phyloP scores from a whole-genome alignment of 106 monocot genomes.

The Dioscorea zingiberensis region DNA sequence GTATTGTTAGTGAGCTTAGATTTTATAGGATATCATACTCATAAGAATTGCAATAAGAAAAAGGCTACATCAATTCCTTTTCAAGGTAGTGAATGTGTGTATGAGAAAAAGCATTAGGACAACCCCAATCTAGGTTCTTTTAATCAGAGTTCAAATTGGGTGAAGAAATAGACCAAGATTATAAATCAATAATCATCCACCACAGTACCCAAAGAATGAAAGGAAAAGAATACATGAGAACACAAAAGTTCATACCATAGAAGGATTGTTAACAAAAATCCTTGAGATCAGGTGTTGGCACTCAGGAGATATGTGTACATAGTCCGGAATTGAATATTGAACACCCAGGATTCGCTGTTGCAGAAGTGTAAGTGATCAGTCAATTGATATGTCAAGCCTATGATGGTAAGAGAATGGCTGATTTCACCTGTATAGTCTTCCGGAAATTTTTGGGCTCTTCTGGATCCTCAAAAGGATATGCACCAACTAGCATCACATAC shows the following conservation, averaged over 20 bases:
- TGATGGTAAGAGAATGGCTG: not conserved
- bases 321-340: slow-evolving; percentile 18
- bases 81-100: too few species aligned
- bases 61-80: too few species aligned
- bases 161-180: too few species aligned
- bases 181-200: too few species aligned
- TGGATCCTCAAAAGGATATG: slow-evolving; percentile 78
- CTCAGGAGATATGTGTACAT: slow-evolving; percentile 11
- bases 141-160: too few species aligned
- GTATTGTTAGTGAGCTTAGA: too few species aligned
- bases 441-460: slow-evolving; percentile 66
- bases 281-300: slow-evolving; percentile 12
- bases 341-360: slow-evolving; percentile 72
- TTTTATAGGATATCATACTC: too few species aligned
- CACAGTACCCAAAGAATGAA: too few species aligned
- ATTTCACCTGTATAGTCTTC: slow-evolving; percentile 66
- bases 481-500: slow-evolving; percentile 78
- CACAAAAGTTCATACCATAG: not conserved
- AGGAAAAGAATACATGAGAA: too few species aligned
- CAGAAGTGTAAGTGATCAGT: not conserved
- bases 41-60: too few species aligned
- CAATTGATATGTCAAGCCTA: not conserved
- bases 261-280: slow-evolving; percentile 14
- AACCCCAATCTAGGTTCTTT: too few species aligned
- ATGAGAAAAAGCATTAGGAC: too few species aligned